Evolutionary conservation across 345 rosid species (phyloP).

Genomic region (Diplotaxis tenuifolia): DNA sequence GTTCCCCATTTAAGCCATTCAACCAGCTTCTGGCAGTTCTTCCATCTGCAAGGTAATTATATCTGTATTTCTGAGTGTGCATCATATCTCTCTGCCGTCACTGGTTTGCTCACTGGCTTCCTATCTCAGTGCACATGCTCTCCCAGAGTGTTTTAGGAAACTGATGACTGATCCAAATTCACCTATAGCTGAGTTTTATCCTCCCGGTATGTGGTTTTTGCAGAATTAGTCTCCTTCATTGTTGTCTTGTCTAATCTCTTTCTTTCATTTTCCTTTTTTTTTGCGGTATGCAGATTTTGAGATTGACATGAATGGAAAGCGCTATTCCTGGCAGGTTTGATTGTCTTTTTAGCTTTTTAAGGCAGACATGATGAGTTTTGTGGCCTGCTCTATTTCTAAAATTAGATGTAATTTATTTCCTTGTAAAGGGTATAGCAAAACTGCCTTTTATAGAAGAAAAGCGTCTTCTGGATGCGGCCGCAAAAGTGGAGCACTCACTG

Average conservation of each 20-base stretch:
- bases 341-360: constrained; percentile 18
- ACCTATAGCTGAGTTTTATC: constrained; percentile 86
- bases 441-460: constrained; percentile 88
- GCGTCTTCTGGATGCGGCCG: constrained; percentile 78
- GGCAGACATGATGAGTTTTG: not conserved
- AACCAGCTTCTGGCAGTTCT: constrained; percentile 92
- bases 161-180: constrained; percentile 88
- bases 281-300: constrained; percentile 71
- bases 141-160: constrained; percentile 69
- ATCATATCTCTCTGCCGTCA: not conserved
- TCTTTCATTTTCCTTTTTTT: constrained; percentile 22
- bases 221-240: constrained; percentile 1
- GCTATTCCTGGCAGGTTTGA: constrained; percentile 86
- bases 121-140: constrained; percentile 82
- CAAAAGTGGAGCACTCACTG: constrained; percentile 58
- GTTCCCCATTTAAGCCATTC: constrained; percentile 86
- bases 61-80: constrained; percentile 8
- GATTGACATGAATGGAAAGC: constrained; percentile 93
- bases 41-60: constrained; percentile 82
- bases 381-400: not conserved
- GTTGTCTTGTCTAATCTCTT: constrained; percentile 15
- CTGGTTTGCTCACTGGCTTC: constrained; percentile 19
- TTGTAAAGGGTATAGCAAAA: constrained; percentile 70
- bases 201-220: constrained; percentile 51
- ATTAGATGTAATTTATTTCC: constrained; percentile 13